Percentiles rank a stretch among this genome's conserved stretches.
Evolutionary conservation across 768 basidiomycete genomes (phyloP).

Genomic region (Suillus bovinus): DNA sequence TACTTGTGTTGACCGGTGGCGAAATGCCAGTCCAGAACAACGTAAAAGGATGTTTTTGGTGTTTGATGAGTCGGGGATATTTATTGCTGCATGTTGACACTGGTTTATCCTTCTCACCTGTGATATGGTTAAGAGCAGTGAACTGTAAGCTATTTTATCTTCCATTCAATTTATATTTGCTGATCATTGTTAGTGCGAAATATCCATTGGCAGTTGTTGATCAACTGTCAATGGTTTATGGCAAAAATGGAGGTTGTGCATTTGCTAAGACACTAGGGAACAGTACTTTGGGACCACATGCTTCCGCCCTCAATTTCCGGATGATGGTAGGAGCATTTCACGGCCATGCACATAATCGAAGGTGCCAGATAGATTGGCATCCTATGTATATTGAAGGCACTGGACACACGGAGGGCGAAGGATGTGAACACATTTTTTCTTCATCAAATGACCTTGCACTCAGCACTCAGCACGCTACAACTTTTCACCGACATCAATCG

Average conservation of each 20-base stretch:
- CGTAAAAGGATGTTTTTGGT: constrained; percentile 5
- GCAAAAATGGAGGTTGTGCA: constrained; percentile 17
- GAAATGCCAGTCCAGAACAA: constrained; percentile 3
- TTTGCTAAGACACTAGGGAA: constrained; percentile 17
- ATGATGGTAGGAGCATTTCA: constrained; percentile 19
- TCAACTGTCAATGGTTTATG: too few relatives aligned
- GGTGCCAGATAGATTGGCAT: constrained; percentile 30
- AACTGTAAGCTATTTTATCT: background rate
- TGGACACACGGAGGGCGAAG: constrained; percentile 12
- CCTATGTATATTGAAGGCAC: constrained; percentile 20
- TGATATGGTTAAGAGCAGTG: background rate
- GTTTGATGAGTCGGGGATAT: background rate
- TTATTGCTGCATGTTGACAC: background rate
- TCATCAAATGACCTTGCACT: constrained; percentile 10
- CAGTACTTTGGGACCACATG: constrained; percentile 16
- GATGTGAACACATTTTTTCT: constrained; percentile 12
- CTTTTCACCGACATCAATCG: constrained; percentile 7
- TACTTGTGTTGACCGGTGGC: background rate
- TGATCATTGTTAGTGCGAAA: constrained; percentile 15
- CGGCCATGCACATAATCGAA: constrained; percentile 29
- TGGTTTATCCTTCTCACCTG: background rate
- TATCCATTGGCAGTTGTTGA: constrained; percentile 19
- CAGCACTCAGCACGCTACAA: background rate
- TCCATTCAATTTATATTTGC: too few relatives aligned
- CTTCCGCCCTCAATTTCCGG: background rate